These are phyloP conservation scores for Raphanus sativus DNA, from an alignment of 345 rosid genomes.

Conservation along the genomic window DNA sequence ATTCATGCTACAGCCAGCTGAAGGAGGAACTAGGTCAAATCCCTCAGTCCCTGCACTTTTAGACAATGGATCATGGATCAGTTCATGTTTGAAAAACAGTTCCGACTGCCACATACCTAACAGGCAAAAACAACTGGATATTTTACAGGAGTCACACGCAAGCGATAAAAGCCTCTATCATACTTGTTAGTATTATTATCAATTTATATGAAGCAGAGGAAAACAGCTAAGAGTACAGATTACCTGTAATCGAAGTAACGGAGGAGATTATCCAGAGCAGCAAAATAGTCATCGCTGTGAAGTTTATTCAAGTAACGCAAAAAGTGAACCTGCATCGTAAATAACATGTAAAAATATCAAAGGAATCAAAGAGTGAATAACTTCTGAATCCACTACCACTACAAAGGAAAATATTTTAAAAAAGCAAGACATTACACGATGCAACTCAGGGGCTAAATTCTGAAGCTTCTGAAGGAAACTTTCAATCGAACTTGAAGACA, in stretches of 20 bases:
- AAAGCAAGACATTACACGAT: slow-evolving; percentile 57
- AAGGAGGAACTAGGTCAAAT: slow-evolving; percentile 64
- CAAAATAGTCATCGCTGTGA: slow-evolving; percentile 82
- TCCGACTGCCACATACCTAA: slow-evolving; percentile 2
- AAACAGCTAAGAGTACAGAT: slow-evolving; percentile 30
- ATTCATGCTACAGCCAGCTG: slow-evolving; percentile 51
- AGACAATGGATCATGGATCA: slow-evolving; percentile 46
- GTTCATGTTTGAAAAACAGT: slow-evolving; percentile 27
- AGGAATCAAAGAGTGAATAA: slow-evolving; percentile 23
- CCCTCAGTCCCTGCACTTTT: slow-evolving; percentile 99
- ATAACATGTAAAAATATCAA: slow-evolving; percentile 13
- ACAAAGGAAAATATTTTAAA: neutral
- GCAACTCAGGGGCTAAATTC: slow-evolving; percentile 88
- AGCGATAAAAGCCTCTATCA: slow-evolving; percentile 14
- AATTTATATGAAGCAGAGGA: neutral
- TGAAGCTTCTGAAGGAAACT: slow-evolving; percentile 66
- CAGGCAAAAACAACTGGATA: slow-evolving; percentile 21
- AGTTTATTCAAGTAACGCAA: slow-evolving; percentile 84
- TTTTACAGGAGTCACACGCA: slow-evolving; percentile 14
- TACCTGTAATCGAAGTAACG: slow-evolving; percentile 96
- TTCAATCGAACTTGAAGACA: slow-evolving; percentile 67
- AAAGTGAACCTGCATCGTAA: slow-evolving; percentile 78
- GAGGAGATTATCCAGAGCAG: slow-evolving; percentile 89
- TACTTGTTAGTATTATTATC: neutral
- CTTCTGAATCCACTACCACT: slow-evolving; percentile 3